Base-by-base conservation (phyloP, 495 filamentous ascomycete genomes). In the Pyrenula aspistea region DNA sequence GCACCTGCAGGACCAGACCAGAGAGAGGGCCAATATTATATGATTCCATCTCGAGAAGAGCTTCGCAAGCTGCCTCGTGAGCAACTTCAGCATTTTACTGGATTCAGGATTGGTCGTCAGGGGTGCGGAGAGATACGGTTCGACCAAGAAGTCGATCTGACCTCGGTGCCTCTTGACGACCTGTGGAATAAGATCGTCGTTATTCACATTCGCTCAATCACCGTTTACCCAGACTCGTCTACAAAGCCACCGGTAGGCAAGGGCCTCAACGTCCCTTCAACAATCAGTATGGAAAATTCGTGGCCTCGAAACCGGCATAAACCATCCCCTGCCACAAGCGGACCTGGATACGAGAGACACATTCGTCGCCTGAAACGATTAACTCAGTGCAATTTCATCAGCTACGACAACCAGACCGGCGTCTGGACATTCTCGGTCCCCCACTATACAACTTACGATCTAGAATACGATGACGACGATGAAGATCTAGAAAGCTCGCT, bases 391-490 rank as follows among this genome's bases (percentile, higher is more conserved):
- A 81, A 82, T 31, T 96, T 95, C 60, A 73, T 89, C 52, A 73
- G 77, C 58, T 98, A 96, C 68, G 78, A 92, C 48, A 72, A 66
- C 47, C 78, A 86, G 20, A 88, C 82, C 25, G 93, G 93, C 54
- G 80, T 86, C 22, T 98, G 93, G 93, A 78, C 80, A 4, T 98
- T 98, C 73, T 83, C 75, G 20, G 93, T 98, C 47, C 83, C 89
- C 58, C 93, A 98, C 69, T 98, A 91, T 69, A 96, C 90, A 15
- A 95, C 90, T 10, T 98, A 98, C 67, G 90, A 85, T n/a, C 75
- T 96, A 53, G 86, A 90, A 60, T 88, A 93, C 60, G 87, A 91
- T 49, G 87, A 88, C 23, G 87, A 89, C 36, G 79, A 83, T 15
- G 67, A 75, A 67, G 74, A 67, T 64, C 69, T 73, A 66, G 72